Evolutionary conservation across 179 eudicot species (phyloP).

Genomic region (Spinacia oleracea): DNA sequence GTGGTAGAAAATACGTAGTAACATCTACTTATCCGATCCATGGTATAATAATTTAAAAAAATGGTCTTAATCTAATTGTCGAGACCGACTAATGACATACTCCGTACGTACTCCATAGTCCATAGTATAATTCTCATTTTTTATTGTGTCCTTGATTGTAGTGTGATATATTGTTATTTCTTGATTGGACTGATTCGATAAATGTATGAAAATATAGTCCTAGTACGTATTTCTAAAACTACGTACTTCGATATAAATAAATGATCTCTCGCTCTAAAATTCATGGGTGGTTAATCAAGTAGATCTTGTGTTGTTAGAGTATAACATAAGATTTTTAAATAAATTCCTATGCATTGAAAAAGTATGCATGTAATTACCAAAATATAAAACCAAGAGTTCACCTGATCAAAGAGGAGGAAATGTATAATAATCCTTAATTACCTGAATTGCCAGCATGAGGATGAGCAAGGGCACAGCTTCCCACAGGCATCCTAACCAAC

Average conservation of each 20-base stretch:
- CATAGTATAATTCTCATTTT: too few relatives aligned
- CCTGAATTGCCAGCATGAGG: constrained; percentile 18
- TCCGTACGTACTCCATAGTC: too few relatives aligned
- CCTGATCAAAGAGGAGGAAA: too few relatives aligned
- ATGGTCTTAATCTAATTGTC: neutral
- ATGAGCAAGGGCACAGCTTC: constrained; percentile 42
- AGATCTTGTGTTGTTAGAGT: neutral
- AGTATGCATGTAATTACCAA: neutral
- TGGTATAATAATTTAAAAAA: neutral
- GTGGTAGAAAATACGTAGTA: too few relatives aligned
- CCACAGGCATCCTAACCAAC: constrained; percentile 57
- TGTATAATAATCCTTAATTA: neutral
- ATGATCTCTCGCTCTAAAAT: too few relatives aligned
- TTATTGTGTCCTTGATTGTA: neutral
- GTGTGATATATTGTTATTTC: neutral
- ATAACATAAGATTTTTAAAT: too few relatives aligned
- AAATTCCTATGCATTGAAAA: too few relatives aligned
- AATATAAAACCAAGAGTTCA: neutral
- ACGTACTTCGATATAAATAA: too few relatives aligned
- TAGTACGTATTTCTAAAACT: too few relatives aligned
- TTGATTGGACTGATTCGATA: neutral
- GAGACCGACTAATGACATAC: neutral
- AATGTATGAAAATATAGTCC: too few relatives aligned
- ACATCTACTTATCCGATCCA: neutral
- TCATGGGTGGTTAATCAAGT: neutral